These are phyloP conservation scores for Leccinum pachyderme DNA, from an alignment of 1,284 basidiomycete species.

Conservation along the genomic window DNA sequence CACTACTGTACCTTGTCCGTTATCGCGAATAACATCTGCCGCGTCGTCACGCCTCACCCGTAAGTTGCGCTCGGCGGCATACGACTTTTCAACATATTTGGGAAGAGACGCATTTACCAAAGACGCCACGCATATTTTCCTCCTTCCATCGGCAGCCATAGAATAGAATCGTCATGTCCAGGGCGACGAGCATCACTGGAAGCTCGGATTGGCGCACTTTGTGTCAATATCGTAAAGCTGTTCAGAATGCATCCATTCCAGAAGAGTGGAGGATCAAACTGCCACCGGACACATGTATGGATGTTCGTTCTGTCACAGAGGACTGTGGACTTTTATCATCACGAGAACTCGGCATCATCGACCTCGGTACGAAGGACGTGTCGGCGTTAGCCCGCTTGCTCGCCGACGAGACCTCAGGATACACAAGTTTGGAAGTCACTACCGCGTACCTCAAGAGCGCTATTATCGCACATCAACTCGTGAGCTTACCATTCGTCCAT, in stretches of 20 bases:
- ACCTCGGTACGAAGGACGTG: constrained; percentile 40
- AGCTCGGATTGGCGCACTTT: constrained; percentile 19
- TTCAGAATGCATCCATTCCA: constrained; percentile 27
- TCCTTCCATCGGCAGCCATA: background rate
- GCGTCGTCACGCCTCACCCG: too few relatives aligned
- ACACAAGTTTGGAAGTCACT: constrained; percentile 63
- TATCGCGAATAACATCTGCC: too few relatives aligned
- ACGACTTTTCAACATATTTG: background rate
- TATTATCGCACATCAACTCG: constrained; percentile 78
- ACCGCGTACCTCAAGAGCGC: constrained; percentile 80
- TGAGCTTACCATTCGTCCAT: constrained; percentile 36
- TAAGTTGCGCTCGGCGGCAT: too few relatives aligned
- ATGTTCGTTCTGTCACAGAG: constrained; percentile 57
- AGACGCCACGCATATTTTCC: background rate
- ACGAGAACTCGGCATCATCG: constrained; percentile 68
- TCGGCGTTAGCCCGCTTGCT: constrained; percentile 33
- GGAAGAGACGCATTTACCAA: background rate
- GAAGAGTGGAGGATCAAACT: constrained; percentile 26
- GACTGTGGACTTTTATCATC: constrained; percentile 57
- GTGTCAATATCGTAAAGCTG: constrained; percentile 19
- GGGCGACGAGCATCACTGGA: background rate
- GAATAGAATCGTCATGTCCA: background rate
- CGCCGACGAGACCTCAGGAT: constrained; percentile 35
- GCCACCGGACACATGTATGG: constrained; percentile 42
- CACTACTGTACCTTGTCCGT: too few relatives aligned